These are phyloP conservation scores for Lithohypha guttulata DNA, from an alignment of 2,329 filamentous ascomycete genomes.

Conservation along the genomic window DNA sequence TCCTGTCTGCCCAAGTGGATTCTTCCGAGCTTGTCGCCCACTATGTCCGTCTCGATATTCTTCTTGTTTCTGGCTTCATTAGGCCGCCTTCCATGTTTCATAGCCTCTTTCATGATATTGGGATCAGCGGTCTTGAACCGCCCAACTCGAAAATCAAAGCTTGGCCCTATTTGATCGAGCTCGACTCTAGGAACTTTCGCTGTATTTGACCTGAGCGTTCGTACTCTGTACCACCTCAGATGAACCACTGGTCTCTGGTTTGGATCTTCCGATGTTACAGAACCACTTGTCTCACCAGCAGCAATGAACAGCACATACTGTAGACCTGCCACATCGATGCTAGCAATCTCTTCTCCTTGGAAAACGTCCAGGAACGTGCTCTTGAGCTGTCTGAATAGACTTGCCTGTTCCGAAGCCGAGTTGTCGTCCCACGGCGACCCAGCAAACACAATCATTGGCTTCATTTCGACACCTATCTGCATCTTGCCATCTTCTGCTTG, in stretches of 20 bases:
- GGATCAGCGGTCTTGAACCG: conserved; percentile 68
- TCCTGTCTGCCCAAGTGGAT: conserved; percentile 89
- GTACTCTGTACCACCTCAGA: conserved; percentile 73
- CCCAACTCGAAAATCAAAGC: conserved; percentile 83
- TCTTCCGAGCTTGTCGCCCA: conserved; percentile 93
- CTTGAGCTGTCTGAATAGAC: conserved; percentile 77
- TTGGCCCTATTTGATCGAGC: conserved; percentile 87
- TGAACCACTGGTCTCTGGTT: conserved; percentile 39
- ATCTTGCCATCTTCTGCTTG: conserved; percentile 55
- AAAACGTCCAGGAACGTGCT: conserved; percentile 84
- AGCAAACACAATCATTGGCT: conserved; percentile 84
- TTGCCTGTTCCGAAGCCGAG: conserved; percentile 40
- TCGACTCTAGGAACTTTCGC: conserved; percentile 83
- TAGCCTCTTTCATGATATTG: conserved; percentile 73
- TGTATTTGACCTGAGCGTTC: conserved; percentile 67
- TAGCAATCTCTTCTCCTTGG: conserved; percentile 65
- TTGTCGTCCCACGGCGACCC: conserved; percentile 80
- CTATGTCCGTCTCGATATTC: conserved; percentile 81
- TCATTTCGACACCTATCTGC: conserved; percentile 61
- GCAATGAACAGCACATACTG: conserved; percentile 80
- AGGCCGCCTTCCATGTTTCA: conserved; percentile 68
- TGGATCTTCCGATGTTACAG: conserved; percentile 21
- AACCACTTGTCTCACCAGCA: conserved; percentile 49
- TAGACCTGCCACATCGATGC: conserved; percentile 88
- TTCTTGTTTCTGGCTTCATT: conserved; percentile 64